Conservation (phyloP, 768 basidiomycete species). For the Boletus sensibilis region DNA sequence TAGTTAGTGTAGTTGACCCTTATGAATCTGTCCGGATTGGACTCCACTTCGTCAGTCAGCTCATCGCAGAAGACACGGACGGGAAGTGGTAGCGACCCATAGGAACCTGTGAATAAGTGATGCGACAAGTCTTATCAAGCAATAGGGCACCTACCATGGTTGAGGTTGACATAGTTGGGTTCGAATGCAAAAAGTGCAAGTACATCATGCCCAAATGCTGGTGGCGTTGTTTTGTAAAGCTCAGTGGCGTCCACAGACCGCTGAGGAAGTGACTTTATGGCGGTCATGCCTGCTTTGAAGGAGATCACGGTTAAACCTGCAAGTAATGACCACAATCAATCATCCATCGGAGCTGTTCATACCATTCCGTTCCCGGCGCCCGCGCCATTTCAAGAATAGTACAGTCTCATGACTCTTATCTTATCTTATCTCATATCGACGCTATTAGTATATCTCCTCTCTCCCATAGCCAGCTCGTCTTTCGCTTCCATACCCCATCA, state of each 20-base stretch:
- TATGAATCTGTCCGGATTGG: conserved; percentile 57
- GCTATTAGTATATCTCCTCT: neutral
- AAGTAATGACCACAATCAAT: neutral
- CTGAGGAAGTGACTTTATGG: neutral
- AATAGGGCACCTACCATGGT: conserved; percentile 48
- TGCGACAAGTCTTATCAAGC: neutral
- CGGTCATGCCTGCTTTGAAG: conserved; percentile 4
- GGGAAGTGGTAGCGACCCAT: conserved; percentile 53
- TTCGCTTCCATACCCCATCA: neutral
- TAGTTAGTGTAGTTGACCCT: conserved; percentile 36
- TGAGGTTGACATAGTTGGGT: conserved; percentile 60
- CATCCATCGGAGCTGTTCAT: neutral
- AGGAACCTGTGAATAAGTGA: conserved; percentile 46
- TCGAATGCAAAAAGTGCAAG: conserved; percentile 57
- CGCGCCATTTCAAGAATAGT: neutral
- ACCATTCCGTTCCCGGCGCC: neutral
- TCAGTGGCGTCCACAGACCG: neutral
- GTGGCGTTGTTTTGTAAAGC: conserved; percentile 30
- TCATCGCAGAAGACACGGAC: conserved; percentile 47
- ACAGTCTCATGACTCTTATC: neutral
- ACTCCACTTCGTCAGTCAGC: conserved; percentile 45
- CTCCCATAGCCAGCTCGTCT: neutral
- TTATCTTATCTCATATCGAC: neutral
- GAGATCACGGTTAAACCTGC: neutral
- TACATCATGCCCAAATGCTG: conserved; percentile 55